A percentile compares a stretch with the other conserved stretches of the same genome.
Evolutionary conservation across 257 asterid species (phyloP).

Genomic region (Nicotiana tomentosiformis): DNA sequence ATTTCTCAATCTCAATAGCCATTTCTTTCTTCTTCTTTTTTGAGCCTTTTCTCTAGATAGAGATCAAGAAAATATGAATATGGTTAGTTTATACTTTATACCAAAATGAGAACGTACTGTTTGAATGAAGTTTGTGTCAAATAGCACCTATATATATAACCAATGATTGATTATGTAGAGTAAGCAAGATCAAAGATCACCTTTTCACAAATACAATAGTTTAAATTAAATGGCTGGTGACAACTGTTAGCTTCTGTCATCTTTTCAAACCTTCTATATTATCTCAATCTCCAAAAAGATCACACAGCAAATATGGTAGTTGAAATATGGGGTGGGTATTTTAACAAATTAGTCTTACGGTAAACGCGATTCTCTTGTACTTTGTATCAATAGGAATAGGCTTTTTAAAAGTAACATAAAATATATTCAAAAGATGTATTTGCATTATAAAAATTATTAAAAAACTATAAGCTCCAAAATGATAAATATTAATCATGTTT

Average conservation of each 20-base stretch:
- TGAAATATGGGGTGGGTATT: conserved; percentile 27
- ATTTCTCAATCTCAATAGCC: conserved; percentile 32
- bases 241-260: conserved; percentile 72
- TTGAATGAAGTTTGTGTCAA: conserved; percentile 15
- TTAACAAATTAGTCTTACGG: background rate
- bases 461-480: too few species aligned
- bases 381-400: too few species aligned
- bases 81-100: too few species aligned
- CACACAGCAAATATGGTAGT: conserved; percentile 65
- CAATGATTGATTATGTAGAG: conserved; percentile 37
- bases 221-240: conserved; percentile 39
- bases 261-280: conserved; percentile 24
- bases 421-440: too few species aligned
- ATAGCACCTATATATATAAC: conserved; percentile 23
- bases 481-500: too few species aligned
- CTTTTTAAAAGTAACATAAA: too few species aligned
- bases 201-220: conserved; percentile 21
- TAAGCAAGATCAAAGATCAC: conserved; percentile 30
- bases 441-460: too few species aligned
- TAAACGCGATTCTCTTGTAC: too few species aligned
- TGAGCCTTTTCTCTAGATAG: background rate
- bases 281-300: conserved; percentile 52
- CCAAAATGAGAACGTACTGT: background rate
- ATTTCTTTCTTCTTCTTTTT: conserved; percentile 2
- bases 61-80: background rate